A percentile compares a stretch with the other conserved stretches of the same genome.
These are phyloP conservation scores for Phoenix dactylifera DNA, from an alignment of 176 grass and related monocot species.

Conservation along the genomic window DNA sequence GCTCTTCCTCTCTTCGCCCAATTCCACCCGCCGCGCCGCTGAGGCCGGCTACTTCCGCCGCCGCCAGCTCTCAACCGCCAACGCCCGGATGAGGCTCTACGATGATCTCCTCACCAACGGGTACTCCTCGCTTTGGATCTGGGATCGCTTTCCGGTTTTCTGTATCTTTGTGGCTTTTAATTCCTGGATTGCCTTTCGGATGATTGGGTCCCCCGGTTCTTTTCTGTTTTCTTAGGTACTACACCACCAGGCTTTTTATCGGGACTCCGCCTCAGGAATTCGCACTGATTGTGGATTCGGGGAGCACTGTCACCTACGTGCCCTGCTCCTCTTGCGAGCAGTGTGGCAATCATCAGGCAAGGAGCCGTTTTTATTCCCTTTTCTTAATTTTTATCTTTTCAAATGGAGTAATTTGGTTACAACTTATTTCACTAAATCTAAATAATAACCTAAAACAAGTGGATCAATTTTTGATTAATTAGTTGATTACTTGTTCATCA, in stretches of 20 bases:
- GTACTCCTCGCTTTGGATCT: constrained; percentile 20
- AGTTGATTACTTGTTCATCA: no score
- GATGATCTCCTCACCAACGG: constrained; percentile 98
- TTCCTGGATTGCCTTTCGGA: constrained; percentile 7
- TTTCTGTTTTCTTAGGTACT: constrained; percentile 47
- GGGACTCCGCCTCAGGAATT: constrained; percentile 92
- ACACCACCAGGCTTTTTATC: constrained; percentile 87
- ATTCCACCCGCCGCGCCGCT: constrained; percentile 34
- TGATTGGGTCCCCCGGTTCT: constrained; percentile 5
- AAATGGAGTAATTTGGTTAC: no score
- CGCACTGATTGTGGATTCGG: constrained; percentile 93
- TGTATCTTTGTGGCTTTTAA: not conserved
- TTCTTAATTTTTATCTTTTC: not conserved
- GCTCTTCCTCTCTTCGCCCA: constrained; percentile 52
- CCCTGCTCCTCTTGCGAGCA: constrained; percentile 95
- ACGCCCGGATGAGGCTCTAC: constrained; percentile 88
- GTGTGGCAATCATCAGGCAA: constrained; percentile 93
- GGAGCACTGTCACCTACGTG: constrained; percentile 97
- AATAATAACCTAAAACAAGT: no score
- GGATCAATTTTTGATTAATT: no score
- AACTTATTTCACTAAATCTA: no score
- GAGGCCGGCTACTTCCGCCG: constrained; percentile 21
- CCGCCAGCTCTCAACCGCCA: constrained; percentile 29
- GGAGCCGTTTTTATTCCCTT: not conserved
- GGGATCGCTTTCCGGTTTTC: not conserved